Evolutionary conservation across 116 monocot genomes (phyloP), one percentile per base, ranked within the genome.

Genomic region (Thalassia testudinum): DNA sequence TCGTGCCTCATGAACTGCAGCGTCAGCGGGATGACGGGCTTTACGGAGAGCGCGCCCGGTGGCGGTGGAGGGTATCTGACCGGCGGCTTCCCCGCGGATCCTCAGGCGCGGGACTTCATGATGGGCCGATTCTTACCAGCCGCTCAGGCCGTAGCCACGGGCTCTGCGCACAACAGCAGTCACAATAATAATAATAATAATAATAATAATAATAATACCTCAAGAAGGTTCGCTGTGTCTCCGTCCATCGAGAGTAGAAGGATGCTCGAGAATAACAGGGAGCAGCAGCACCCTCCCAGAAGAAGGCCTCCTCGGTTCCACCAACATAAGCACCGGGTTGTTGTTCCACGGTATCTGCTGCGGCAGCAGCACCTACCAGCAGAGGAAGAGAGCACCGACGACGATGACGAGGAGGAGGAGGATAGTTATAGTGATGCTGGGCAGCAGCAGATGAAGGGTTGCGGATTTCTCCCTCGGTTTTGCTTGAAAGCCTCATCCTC

Each of bases 41-140:
- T n/a, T n/a, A n/a, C n/a, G n/a, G n/a, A n/a, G n/a, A n/a, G n/a
- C n/a, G n/a, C n/a, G n/a, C n/a, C n/a, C n/a, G n/a, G n/a, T n/a
- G n/a, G n/a, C n/a, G n/a, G n/a, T n/a, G n/a, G n/a, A n/a, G n/a
- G n/a, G n/a, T n/a, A n/a, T n/a, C n/a, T n/a, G n/a, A n/a, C n/a
- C 7, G 76, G 22, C 7, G 23, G 19, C 6, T 27, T 5, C 11
- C 42, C 42, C 49, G 47, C 60, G 24, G 81, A 87, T 26, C 80
- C 69, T 0, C 65, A 72, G 26, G 70, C 60, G 0, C 45, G 71
- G 26, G 78, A 80, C 34, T 76, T 87, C 56, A 87, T 93, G 87
- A 93, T 93, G 78, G 81, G 55, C 4, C 57, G 93, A 30, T 93
- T 93, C 65, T 68, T 93, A 44, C 74, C 87, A 0, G 87, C 93